Percentiles rank a stretch among this genome's conserved stretches.
phyloP scores from a whole-genome alignment of 2,329 filamentous ascomycete species.

The Paraconiothyrium brasiliense region DNA sequence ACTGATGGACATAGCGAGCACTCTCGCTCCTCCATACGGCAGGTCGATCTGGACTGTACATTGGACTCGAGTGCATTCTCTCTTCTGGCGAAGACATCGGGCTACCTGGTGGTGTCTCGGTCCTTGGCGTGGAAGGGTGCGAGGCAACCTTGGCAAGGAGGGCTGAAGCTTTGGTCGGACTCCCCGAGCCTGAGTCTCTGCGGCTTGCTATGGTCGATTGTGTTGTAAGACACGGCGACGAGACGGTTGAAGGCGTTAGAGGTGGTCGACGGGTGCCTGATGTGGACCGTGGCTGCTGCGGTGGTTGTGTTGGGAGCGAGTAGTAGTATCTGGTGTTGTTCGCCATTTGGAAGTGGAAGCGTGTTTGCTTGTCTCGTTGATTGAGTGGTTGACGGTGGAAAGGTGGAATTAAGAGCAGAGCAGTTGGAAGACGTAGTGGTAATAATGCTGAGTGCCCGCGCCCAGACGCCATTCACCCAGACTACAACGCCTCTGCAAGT shows the following conservation, averaged over 20 bases:
- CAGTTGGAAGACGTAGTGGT: conserved; percentile 33
- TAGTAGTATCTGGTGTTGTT: conserved; percentile 49
- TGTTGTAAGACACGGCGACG: conserved; percentile 55
- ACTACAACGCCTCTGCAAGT: conserved; percentile 46
- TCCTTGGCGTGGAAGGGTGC: conserved; percentile 51
- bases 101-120: conserved; percentile 45
- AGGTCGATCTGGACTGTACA: conserved; percentile 42
- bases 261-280: conserved; percentile 53
- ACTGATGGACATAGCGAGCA: conserved; percentile 48
- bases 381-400: conserved; percentile 8
- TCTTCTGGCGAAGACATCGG: conserved; percentile 41
- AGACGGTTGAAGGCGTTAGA: conserved; percentile 57
- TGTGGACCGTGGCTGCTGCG: conserved; percentile 36
- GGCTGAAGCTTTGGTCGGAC: conserved; percentile 53
- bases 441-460: conserved; percentile 39
- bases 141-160: conserved; percentile 56
- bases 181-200: conserved; percentile 53
- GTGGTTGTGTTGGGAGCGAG: conserved; percentile 49
- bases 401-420: conserved; percentile 15
- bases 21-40: conserved; percentile 49
- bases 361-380: conserved; percentile 12
- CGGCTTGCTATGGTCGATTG: conserved; percentile 51
- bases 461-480: conserved; percentile 53
- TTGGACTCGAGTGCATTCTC: conserved; percentile 38
- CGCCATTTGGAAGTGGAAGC: conserved; percentile 42